Evolutionary conservation across 1,139 yeast species (phyloP), one percentile per base, ranked within the genome.

Genomic region (Suzukiozyma palmioleophila): DNA sequence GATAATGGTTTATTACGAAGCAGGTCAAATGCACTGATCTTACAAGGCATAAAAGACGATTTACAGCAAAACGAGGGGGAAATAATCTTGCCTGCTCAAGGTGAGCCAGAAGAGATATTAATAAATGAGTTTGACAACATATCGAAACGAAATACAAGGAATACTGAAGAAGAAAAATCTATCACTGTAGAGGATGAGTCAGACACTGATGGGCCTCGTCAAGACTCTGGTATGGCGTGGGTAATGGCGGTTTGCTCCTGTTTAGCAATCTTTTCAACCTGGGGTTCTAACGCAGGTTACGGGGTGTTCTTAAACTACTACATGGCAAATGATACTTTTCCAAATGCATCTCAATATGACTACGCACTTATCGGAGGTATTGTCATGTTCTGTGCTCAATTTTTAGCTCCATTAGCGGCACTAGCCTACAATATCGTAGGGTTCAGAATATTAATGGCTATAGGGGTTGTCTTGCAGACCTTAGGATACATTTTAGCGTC

Each of bases 221-320:
- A 83, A 2, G 92, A 84, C 59, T 77, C 79, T 21, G 86, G 86
- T 1, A 75, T 75, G 46, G 88, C 87, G 1, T 84, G 92, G 89
- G 75, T 81, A 7, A 72, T 81, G 39, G 78, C 81, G 0, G 40
- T 73, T 2, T 75, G 84, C 47, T 76, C 76, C 1, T 66, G 77
- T 56, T 51, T 73, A 35, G 55, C 66, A 21, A 55, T 61, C 24
- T 66, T 80, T 35, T 72, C 78, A 25, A 76, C 89, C 1, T 85
- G 95, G 95, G 95, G 95, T 16, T 68, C 81, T 35, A 82, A 81
- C 51, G 76, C 86, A 4, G 75, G 79, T 0, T 85, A 73, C 52
- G 90, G 92, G 36, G 83, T 85, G 3, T 83, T 77, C 49, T 60
- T 85, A 27, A 72, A 77, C 28, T 79, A 66, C 51, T 85, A 81